These are phyloP conservation scores for Malus asiatica DNA, from an alignment of 306 rosid species.

Conservation along the genomic window DNA sequence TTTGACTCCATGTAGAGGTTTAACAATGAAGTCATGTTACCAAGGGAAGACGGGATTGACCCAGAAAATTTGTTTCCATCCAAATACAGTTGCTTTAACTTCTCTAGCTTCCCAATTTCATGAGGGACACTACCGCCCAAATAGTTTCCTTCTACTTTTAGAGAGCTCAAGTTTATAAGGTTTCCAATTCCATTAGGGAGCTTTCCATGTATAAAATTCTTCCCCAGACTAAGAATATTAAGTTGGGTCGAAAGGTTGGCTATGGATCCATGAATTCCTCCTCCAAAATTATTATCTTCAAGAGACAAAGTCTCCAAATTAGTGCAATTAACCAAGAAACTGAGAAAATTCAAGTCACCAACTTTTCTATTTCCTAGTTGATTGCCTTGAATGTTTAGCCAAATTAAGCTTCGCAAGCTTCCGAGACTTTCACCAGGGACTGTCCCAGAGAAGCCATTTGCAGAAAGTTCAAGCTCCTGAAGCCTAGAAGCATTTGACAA, in stretches of 20 bases:
- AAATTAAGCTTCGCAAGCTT: not conserved
- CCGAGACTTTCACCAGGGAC: not conserved
- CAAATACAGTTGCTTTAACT: not conserved
- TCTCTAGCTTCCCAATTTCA: not conserved
- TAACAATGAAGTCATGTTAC: not conserved
- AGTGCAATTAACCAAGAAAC: not conserved
- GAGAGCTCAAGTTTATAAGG: not conserved
- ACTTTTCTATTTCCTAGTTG: not conserved
- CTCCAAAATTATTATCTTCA: not conserved
- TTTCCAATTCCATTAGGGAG: not conserved
- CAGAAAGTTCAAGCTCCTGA: rapidly evolving
- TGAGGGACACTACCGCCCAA: not conserved
- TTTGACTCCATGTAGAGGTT: rapidly evolving
- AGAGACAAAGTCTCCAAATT: rapidly evolving
- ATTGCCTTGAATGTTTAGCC: not conserved
- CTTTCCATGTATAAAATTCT: not conserved
- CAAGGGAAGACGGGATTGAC: not conserved
- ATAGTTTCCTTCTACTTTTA: too few relatives aligned
- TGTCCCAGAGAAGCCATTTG: too few relatives aligned
- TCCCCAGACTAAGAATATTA: rapidly evolving
- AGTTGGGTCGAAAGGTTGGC: not conserved
- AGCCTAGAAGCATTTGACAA: not conserved
- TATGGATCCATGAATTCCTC: not conserved
- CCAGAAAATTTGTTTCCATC: rapidly evolving
- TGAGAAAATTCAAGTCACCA: not conserved